Evolutionary conservation across 169 alveolate genomes (phyloP), one percentile per base, ranked within the genome.

Genomic region (Cryptosporidium tyzzeri): DNA sequence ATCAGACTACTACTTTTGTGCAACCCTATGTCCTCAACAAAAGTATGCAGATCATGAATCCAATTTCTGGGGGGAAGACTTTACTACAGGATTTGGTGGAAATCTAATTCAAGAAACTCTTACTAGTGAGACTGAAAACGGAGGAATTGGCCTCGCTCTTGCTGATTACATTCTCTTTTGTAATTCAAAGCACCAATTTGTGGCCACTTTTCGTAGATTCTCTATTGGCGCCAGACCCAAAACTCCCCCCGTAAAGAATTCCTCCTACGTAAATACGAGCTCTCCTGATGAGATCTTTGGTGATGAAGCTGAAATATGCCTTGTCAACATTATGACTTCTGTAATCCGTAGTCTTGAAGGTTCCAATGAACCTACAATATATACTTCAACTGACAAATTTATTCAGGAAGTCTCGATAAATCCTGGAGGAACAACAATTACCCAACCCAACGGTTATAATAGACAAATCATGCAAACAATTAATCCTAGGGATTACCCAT

Each of bases 41-140:
- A 80, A 80, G 50, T 80, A 80, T 45, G 89, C 89, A 29, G 89
- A 80, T 62, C 89, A 80, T 44, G 89, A 80, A 16, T 80, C 89
- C 35, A 80, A 80, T 29, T 80, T 80, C 45, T 80, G 89, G 89
- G 89, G 89, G 2, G 89, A 80, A 29, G 74, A 80, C 75, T 80
- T 65, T 48, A 16, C 53, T 29, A 62, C 89, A 8, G 89, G 89
- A 2, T 80, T 80, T 62, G 89, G 89, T 14, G 89, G 89, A 14
- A 65, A 80, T 65, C 50, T 31, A 65, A 80, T 80, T n/a, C 89
- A 80, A 50, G 80, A 80, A 73, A 67, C 65, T 9, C 89, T 80
- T 12, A 37, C 61, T 16, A 21, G 45, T 23, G 89, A 80, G 8
- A 41, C 74, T 14, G 89, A 65, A 35, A n/a, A 50, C 53, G 71